Percentiles rank a stretch among this genome's conserved stretches.
Evolutionary conservation across 2,329 filamentous ascomycete genomes (phyloP).

Genomic region (Talaromyces rugulosus): DNA sequence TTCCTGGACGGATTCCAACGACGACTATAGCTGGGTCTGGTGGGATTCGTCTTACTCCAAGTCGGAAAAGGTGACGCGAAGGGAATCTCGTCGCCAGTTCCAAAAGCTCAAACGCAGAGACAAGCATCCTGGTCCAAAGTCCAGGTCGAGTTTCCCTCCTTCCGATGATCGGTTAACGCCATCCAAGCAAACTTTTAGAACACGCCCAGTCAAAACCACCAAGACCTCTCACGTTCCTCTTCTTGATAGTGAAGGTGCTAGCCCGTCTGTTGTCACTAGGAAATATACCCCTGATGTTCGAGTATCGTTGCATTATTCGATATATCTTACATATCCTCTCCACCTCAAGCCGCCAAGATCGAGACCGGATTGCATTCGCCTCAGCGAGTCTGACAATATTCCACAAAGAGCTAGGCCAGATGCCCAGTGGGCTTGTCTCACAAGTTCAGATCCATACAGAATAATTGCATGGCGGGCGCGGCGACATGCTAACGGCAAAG

Average conservation of each 20-base stretch:
- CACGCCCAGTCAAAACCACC: not conserved
- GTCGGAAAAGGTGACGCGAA: not conserved
- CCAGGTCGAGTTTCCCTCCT: not conserved
- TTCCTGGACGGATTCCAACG: conserved; percentile 31
- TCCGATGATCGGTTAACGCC: not conserved
- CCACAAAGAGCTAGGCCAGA: not conserved
- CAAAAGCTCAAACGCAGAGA: not conserved
- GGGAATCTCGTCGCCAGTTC: not conserved
- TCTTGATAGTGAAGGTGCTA: not conserved
- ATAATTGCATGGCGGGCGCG: not conserved
- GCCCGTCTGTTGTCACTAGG: not conserved
- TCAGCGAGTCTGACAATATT: not conserved
- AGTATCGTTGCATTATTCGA: not conserved
- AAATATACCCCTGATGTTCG: not conserved
- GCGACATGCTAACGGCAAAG: not conserved
- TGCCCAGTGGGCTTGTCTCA: not conserved
- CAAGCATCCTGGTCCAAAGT: not conserved
- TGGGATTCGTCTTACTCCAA: conserved; percentile 30
- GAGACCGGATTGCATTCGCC: not conserved
- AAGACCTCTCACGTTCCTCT: not conserved
- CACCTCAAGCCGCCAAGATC: not conserved
- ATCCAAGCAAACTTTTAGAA: not conserved
- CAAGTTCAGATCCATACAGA: not conserved
- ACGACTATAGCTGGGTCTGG: conserved; percentile 38
- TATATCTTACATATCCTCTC: not conserved